phyloP scores from a whole-genome alignment of 345 rosid genomes.

The Noccaea bulbosa region DNA sequence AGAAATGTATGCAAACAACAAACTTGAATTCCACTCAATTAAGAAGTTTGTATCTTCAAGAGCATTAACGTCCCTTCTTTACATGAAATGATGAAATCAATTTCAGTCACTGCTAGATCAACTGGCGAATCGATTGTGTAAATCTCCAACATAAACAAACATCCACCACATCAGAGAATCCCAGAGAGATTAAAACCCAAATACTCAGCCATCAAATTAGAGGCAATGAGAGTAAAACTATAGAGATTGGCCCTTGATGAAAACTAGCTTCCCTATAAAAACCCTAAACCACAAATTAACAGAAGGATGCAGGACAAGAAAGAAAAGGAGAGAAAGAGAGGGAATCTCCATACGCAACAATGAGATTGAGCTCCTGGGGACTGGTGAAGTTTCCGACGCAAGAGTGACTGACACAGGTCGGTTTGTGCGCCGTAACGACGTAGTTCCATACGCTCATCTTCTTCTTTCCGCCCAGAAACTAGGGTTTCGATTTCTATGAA shows the following conservation, averaged over 20 bases:
- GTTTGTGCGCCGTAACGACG: slow-evolving; percentile 62
- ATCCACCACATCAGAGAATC: neutral
- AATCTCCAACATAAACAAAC: neutral
- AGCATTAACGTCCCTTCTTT: slow-evolving; percentile 8
- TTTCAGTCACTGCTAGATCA: neutral
- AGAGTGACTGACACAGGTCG: slow-evolving; percentile 86
- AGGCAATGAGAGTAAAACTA: neutral
- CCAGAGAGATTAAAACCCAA: neutral
- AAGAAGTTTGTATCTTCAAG: neutral
- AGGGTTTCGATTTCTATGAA: slow-evolving; percentile 10
- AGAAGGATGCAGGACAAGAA: neutral
- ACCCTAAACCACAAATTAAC: slow-evolving; percentile 20
- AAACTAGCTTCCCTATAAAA: neutral
- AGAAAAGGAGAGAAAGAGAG: neutral
- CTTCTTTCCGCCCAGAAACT: neutral
- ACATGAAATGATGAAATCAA: neutral
- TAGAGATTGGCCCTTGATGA: neutral
- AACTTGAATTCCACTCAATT: neutral
- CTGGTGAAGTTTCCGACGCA: slow-evolving; percentile 97
- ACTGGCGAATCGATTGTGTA: neutral
- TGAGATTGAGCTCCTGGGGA: slow-evolving; percentile 93
- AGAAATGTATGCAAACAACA: neutral
- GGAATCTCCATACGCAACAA: slow-evolving; percentile 60
- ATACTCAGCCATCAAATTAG: neutral
- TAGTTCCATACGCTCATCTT: slow-evolving; percentile 55